These are phyloP conservation scores for Dillenia turbinata DNA, from an alignment of 164 flowering plant genomes.

Conservation along the genomic window DNA sequence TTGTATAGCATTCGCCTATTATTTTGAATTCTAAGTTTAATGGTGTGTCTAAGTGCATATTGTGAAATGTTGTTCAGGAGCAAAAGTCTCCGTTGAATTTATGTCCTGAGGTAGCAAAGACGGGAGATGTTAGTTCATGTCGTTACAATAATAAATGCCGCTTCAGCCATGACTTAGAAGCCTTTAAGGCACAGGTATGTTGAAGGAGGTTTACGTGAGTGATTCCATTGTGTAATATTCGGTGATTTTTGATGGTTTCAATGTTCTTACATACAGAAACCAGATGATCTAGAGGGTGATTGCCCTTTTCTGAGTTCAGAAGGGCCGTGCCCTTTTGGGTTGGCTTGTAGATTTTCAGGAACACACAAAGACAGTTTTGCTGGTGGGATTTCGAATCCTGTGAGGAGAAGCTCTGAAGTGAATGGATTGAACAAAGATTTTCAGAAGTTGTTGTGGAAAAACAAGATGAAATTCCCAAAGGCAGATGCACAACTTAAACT, in stretches of 20 bases:
- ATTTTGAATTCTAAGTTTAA: too few relatives aligned
- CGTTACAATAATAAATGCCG: slow-evolving; percentile 62
- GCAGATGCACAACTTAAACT: slow-evolving; percentile 71
- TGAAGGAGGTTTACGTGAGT: not conserved
- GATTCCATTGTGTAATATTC: not conserved
- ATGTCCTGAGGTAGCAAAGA: slow-evolving; percentile 76
- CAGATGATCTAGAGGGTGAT: slow-evolving; percentile 69
- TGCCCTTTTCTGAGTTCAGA: slow-evolving; percentile 65
- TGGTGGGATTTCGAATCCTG: slow-evolving; percentile 13
- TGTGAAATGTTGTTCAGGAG: slow-evolving; percentile 34
- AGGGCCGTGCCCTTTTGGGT: slow-evolving; percentile 74
- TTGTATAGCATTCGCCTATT: too few relatives aligned
- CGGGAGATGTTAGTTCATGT: slow-evolving; percentile 61
- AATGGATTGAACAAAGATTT: slow-evolving; percentile 80
- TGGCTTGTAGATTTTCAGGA: slow-evolving; percentile 77
- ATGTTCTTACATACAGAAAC: slow-evolving; percentile 50
- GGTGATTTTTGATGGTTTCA: not conserved
- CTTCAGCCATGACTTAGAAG: slow-evolving; percentile 88
- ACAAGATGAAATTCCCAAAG: slow-evolving; percentile 63
- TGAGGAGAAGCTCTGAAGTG: slow-evolving; percentile 44
- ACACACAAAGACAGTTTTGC: slow-evolving; percentile 46
- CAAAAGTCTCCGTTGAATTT: slow-evolving; percentile 54
- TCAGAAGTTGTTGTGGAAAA: slow-evolving; percentile 92
- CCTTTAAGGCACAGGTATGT: slow-evolving; percentile 63
- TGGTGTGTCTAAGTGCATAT: not conserved